Evolutionary conservation across 306 rosid species (phyloP).

Genomic region (Luffa aegyptiaca): DNA sequence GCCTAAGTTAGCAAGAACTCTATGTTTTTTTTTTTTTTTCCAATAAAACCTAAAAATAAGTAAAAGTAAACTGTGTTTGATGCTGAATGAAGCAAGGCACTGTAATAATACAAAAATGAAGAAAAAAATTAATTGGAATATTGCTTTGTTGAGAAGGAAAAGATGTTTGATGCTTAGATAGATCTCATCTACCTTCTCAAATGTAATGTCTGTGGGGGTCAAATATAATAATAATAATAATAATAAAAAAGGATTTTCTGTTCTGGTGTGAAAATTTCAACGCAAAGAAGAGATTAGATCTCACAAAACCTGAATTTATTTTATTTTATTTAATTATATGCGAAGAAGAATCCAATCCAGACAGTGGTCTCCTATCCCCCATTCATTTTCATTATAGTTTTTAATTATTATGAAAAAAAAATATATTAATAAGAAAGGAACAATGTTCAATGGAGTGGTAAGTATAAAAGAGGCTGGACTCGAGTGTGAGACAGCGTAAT

Average conservation of each 20-base stretch:
- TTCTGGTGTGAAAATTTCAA: not conserved
- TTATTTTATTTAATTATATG: not conserved
- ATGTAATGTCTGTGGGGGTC: not conserved
- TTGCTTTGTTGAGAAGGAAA: conserved; percentile 2
- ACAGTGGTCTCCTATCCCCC: not conserved
- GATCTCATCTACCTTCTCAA: not conserved
- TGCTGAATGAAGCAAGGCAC: not conserved
- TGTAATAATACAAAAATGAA: too few relatives aligned
- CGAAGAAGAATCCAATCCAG: not conserved
- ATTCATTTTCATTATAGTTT: not conserved
- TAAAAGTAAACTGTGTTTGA: not conserved
- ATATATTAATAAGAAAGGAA: not conserved
- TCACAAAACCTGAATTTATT: not conserved
- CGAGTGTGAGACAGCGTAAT: not conserved
- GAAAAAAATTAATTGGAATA: not conserved
- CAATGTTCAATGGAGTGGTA: not conserved
- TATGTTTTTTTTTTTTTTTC: too few relatives aligned
- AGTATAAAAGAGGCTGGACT: not conserved
- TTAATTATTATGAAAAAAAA: not conserved
- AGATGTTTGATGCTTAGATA: not conserved
- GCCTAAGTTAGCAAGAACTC: too few relatives aligned
- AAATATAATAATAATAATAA: not conserved
- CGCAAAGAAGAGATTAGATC: not conserved
- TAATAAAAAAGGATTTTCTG: not conserved
- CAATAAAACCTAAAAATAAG: too few relatives aligned